Evolutionary conservation across 2,329 filamentous ascomycete genomes (phyloP).

Genomic region (Aspergillus latus): DNA sequence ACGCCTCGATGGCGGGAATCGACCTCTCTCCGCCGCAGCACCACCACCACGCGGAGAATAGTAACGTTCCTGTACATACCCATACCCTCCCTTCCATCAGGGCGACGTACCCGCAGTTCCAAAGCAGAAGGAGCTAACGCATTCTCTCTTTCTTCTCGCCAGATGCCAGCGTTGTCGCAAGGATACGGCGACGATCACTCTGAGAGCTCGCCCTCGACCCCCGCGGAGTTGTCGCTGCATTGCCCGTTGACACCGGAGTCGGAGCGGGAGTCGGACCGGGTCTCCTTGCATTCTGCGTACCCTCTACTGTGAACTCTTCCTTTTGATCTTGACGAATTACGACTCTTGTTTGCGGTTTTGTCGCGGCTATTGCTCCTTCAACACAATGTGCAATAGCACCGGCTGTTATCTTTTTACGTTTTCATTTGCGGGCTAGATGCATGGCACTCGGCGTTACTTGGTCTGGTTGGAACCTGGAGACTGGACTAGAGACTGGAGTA

Average conservation of each 20-base stretch:
- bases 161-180: slow-evolving; percentile 40
- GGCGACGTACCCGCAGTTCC: slow-evolving; percentile 18
- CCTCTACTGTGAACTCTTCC: slow-evolving; percentile 20
- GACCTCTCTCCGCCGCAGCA: slow-evolving; percentile 46
- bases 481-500: slow-evolving; percentile 1
- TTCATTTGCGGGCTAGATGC: slow-evolving; percentile 8
- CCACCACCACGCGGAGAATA: slow-evolving; percentile 35
- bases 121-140: slow-evolving; percentile 20
- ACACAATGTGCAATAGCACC: slow-evolving; percentile 1
- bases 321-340: slow-evolving; percentile 13
- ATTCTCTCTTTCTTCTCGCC: slow-evolving; percentile 10
- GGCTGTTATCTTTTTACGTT: background rate
- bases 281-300: slow-evolving; percentile 38
- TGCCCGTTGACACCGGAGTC: slow-evolving; percentile 44
- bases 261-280: slow-evolving; percentile 40
- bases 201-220: slow-evolving; percentile 36
- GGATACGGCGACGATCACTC: slow-evolving; percentile 43
- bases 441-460: slow-evolving; percentile 11
- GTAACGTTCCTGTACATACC: slow-evolving; percentile 46
- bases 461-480: background rate
- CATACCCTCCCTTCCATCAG: slow-evolving; percentile 35
- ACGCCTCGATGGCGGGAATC: slow-evolving; percentile 59
- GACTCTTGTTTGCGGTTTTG: background rate
- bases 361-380: background rate
- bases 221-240: slow-evolving; percentile 39